phyloP scores from a whole-genome alignment of 2,329 filamentous ascomycete genomes.

The Metarhizium brunneum region DNA sequence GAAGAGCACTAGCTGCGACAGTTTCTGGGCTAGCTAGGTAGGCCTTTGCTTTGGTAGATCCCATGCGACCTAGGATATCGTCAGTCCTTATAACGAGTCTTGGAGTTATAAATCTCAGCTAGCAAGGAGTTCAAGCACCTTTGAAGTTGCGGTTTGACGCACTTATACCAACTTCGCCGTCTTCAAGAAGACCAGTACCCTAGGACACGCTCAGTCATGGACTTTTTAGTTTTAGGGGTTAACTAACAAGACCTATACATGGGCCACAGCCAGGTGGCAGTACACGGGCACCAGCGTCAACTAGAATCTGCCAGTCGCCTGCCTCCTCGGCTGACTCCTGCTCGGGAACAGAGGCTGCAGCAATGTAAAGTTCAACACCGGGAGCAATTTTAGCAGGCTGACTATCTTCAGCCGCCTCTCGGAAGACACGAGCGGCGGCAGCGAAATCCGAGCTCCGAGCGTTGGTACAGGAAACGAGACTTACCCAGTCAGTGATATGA shows the following conservation, averaged over 20 bases:
- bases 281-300: constrained; percentile 34
- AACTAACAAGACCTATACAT: constrained; percentile 63
- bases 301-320: constrained; percentile 76
- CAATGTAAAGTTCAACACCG: constrained; percentile 80
- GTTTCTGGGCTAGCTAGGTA: constrained; percentile 72
- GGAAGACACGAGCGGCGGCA: constrained; percentile 62
- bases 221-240: too few species aligned
- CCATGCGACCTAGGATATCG: too few species aligned
- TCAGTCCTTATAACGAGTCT: too few species aligned
- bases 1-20: constrained; percentile 78
- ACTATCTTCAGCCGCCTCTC: constrained; percentile 54
- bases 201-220: too few species aligned
- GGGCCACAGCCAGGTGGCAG: constrained; percentile 70
- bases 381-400: constrained; percentile 58
- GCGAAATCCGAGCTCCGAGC: constrained; percentile 60
- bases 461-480: constrained; percentile 87
- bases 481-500: constrained; percentile 60
- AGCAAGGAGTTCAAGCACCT: constrained; percentile 31
- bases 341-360: constrained; percentile 72
- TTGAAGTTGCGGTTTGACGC: constrained; percentile 87
- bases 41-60: constrained; percentile 48
- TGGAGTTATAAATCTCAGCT: too few species aligned
- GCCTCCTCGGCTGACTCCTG: constrained; percentile 68
- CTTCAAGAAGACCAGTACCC: constrained; percentile 66
- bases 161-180: constrained; percentile 77